Evolutionary conservation across 1,139 yeast species (phyloP).

Genomic region (Saccharomyces pastorianus): DNA sequence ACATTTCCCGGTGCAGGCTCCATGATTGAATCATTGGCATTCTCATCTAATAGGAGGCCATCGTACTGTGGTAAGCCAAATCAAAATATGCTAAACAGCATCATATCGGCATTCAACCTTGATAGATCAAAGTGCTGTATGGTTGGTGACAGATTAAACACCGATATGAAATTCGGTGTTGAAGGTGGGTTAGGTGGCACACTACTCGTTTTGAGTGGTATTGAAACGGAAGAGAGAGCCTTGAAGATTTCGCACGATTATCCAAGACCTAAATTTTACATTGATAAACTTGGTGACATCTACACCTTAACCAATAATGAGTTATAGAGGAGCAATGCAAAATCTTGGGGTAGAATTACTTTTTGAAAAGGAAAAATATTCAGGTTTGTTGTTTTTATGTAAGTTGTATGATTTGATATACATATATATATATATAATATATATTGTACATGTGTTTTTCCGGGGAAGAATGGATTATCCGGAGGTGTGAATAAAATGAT

Average conservation of each 20-base stretch:
- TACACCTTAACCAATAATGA: conserved; percentile 40
- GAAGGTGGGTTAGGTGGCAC: conserved; percentile 78
- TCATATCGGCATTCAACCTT: conserved; percentile 53
- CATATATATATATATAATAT: neutral
- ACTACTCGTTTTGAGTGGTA: conserved; percentile 81
- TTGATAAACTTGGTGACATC: conserved; percentile 68
- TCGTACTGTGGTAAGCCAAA: conserved; percentile 89
- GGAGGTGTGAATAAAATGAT: neutral
- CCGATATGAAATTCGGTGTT: conserved; percentile 88
- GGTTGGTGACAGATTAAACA: conserved; percentile 93
- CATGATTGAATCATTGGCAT: conserved; percentile 70
- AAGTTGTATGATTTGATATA: neutral
- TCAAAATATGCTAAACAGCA: conserved; percentile 82
- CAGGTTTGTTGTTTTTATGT: neutral
- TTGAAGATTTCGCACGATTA: conserved; percentile 35
- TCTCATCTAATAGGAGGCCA: conserved; percentile 67
- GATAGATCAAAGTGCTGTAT: conserved; percentile 66
- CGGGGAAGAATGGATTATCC: neutral
- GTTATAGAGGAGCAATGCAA: neutral
- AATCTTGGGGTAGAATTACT: neutral
- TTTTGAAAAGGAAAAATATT: neutral
- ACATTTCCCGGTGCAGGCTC: conserved; percentile 94
- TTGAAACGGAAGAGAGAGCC: conserved; percentile 64
- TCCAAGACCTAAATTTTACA: conserved; percentile 59
- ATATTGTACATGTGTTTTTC: neutral